Conservation (phyloP, 2,329 filamentous ascomycete species). For the Cordyceps fumosorosea region DNA sequence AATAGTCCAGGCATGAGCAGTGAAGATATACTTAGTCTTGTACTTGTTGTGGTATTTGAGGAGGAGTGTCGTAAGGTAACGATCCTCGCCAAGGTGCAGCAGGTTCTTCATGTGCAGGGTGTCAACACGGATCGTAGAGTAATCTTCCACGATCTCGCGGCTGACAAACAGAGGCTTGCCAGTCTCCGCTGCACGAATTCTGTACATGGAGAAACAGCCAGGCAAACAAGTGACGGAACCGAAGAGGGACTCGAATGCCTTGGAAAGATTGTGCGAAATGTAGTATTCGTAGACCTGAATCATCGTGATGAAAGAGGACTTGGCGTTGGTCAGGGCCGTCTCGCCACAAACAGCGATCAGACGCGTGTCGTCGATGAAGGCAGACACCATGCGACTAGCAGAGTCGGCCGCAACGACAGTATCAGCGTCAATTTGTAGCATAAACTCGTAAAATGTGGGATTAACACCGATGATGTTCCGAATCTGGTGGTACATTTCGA, state of each 20-base stretch:
- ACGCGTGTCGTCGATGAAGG: conserved; percentile 85
- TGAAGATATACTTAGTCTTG: conserved; percentile 96
- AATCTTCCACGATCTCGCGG: conserved; percentile 79
- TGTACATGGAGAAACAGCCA: conserved; percentile 99
- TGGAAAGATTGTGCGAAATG: conserved; percentile 94
- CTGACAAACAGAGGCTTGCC: conserved; percentile 97
- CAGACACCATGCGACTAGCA: conserved; percentile 82
- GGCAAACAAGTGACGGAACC: conserved; percentile 96
- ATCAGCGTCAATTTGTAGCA: conserved; percentile 95
- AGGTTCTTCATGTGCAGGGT: conserved; percentile 99
- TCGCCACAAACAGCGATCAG: conserved; percentile 95
- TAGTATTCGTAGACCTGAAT: conserved; percentile 99
- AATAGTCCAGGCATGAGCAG: conserved; percentile 92
- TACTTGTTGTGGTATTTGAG: conserved; percentile 88
- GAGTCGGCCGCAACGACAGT: conserved; percentile 88
- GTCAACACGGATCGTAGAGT: conserved; percentile 90
- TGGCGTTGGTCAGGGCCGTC: conserved; percentile 86
- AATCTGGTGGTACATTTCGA: conserved; percentile 98
- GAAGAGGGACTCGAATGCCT: conserved; percentile 96
- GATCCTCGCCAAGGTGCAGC: conserved; percentile 93
- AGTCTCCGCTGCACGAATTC: conserved; percentile 86
- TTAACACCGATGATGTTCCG: conserved; percentile 98
- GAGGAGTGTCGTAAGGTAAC: conserved; percentile 89
- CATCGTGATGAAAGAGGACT: conserved; percentile 92
- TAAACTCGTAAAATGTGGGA: conserved; percentile 95